Conservation (phyloP, 2,329 filamentous ascomycete species). For the Colletotrichum filicis region DNA sequence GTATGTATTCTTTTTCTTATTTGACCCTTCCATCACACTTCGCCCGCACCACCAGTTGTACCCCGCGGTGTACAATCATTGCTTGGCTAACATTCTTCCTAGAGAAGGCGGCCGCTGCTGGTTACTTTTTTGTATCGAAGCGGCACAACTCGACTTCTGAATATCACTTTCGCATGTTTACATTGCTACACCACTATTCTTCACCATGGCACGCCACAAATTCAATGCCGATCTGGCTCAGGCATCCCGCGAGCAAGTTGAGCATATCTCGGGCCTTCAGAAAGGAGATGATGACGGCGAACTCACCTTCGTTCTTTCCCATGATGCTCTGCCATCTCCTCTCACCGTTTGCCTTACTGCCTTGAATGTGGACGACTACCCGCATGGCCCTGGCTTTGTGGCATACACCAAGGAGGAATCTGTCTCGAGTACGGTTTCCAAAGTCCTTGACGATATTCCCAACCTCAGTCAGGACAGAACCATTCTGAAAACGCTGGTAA, state of each 20-base stretch:
- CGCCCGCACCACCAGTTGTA: not conserved
- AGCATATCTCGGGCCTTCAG: constrained; percentile 64
- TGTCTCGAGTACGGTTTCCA: constrained; percentile 41
- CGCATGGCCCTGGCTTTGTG: constrained; percentile 50
- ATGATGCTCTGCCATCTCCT: constrained; percentile 39
- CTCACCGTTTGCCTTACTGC: constrained; percentile 41
- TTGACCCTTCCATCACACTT: not conserved
- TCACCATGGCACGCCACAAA: constrained; percentile 71
- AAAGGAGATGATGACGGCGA: constrained; percentile 78
- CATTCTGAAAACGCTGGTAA: constrained; percentile 50
- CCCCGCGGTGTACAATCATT: not conserved
- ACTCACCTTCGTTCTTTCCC: constrained; percentile 68
- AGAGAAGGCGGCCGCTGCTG: not conserved
- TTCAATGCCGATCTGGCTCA: constrained; percentile 69
- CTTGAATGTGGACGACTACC: constrained; percentile 50
- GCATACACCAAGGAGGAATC: constrained; percentile 54
- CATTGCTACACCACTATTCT: not conserved
- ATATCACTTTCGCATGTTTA: not conserved
- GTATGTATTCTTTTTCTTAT: not conserved
- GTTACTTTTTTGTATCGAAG: not conserved
- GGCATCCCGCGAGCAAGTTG: constrained; percentile 52
- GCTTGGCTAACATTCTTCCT: not conserved
- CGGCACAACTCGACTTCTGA: not conserved
- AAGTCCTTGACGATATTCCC: constrained; percentile 56
- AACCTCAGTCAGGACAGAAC: constrained; percentile 54